A percentile compares a stretch with the other conserved stretches of the same genome.
These are phyloP conservation scores for Ganoderma meredithae DNA, from an alignment of 1,284 basidiomycete genomes.

Conservation along the genomic window DNA sequence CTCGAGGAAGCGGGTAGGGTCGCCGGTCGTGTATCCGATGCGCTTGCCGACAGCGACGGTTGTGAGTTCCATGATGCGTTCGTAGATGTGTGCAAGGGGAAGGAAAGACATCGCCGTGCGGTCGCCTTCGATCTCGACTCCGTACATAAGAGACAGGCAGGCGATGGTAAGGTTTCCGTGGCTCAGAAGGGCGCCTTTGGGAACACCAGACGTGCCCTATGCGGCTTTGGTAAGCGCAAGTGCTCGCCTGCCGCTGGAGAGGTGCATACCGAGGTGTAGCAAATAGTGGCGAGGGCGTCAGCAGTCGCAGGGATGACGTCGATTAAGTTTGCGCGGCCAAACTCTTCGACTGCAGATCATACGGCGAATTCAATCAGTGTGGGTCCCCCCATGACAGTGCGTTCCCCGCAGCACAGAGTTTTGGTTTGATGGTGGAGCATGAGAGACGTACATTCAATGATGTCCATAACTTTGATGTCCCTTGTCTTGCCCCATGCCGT, in stretches of 20 bases:
- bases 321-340: slow-evolving; percentile 67
- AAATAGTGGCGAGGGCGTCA: slow-evolving; percentile 78
- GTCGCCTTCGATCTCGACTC: slow-evolving; percentile 54
- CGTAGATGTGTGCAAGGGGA: slow-evolving; percentile 91
- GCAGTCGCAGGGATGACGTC: slow-evolving; percentile 65
- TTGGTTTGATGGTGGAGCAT: background rate
- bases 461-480: slow-evolving; percentile 69
- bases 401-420: background rate
- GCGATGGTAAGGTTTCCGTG: slow-evolving; percentile 81
- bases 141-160: slow-evolving; percentile 67
- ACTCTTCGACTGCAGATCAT: slow-evolving; percentile 62
- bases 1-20: slow-evolving; percentile 88
- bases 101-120: slow-evolving; percentile 72
- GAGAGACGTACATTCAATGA: slow-evolving; percentile 66
- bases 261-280: slow-evolving; percentile 82
- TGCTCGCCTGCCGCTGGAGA: background rate
- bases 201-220: slow-evolving; percentile 79
- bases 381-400: background rate
- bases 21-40: slow-evolving; percentile 91
- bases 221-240: background rate
- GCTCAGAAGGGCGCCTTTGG: slow-evolving; percentile 86
- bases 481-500: slow-evolving; percentile 76
- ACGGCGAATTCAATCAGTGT: background rate
- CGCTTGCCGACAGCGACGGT: slow-evolving; percentile 72
- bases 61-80: slow-evolving; percentile 67